Base-by-base conservation (phyloP, 768 basidiomycete genomes). In the Boletus rubropictus region DNA sequence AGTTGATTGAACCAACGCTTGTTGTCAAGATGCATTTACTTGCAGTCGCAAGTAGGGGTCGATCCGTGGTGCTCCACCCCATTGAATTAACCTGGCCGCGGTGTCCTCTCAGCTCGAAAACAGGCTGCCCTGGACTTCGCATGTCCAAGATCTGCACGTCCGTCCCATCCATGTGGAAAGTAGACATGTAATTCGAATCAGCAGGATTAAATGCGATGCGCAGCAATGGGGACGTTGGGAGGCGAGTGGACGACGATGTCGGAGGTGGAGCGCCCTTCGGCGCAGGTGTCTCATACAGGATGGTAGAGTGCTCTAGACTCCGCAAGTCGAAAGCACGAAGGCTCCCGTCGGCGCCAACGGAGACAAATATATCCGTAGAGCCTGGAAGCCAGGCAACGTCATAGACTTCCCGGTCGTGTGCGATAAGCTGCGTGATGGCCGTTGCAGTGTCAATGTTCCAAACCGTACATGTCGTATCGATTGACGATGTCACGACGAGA, bases 351-450 rank as follows among this genome's bases (percentile, higher is more conserved):
- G 95, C 95, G 20, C 96, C 96, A 21, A 98, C 96, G 5, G 93
- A 96, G 31, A 97, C 93, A 64, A 99, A 99, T 54, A 97, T 91
- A 63, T 98, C 93, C 11, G 90, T 91, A 8, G 91, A 94, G 21
- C 84, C 81, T 5, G 96, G 96, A 11, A 97, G 78, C 95, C 96
- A 99, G n/a, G 92, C 93, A 34, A 96, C 93, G 63, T 97, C 93
- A 70, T 94, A 95, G 12, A 92, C 93, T 70, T 94, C 87, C 39
- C 89, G 82, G 73, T 97, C 93, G 68, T 96, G 95, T 0, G 95
- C 93, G 60, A 96, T 95, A 50, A 99, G 81, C 66, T 98, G 96
- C 3, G 96, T 99, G 62, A 98, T 81, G 21, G 96, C 95, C 7
- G 87, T 84, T 21, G 83, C 80, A 4, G 90, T 90, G 59, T 95